Base-by-base conservation (phyloP, 108 stramenopile species). In the Cyclotella cryptica region DNA sequence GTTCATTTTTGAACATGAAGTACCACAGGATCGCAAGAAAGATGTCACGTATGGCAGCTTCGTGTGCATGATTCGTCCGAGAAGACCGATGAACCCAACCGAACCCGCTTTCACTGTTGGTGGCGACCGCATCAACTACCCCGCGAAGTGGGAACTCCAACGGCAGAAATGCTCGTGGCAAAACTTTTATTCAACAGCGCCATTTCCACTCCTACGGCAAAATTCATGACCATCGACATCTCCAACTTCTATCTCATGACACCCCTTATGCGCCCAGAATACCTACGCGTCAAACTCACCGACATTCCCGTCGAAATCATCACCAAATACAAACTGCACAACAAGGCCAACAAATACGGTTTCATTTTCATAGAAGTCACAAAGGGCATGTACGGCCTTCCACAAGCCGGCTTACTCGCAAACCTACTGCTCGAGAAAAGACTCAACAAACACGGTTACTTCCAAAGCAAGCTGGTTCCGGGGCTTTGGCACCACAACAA, bases 351-450 rank as follows among this genome's bases (percentile, higher is more conserved):
- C 22, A 21, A 28, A 21, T 12, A 58, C 17, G 57, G 57, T 58
- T 58, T 24, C 13, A 13, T 58, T 21, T 24, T 28, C 27, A 58
- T 58, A 2, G 27, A 28, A 58, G 22, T 27, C 3, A 28, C 27
- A 28, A 58, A 58, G 22, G 57, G 57, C 22, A 58, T 58, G 57
- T 58, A 58, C 22, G 57, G 57, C 19, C 9, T 58, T 2, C 57
- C 57, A 3, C 57, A 58, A 58, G 57, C 57, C 1, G 27, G 57
- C 26, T 21, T 58, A 13, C 57, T 58, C 4, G 57, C 57, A 21
- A 24, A 58, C 26, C 3, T 21, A 28, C 57, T 58, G 1, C 27
- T 58, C 12, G 27, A 58, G n/a, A 58, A 28, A 58, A 26, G 22
- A 24, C 27, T 58, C 27, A 58, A 28, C 57, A 58, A 58, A 27